Evolutionary conservation across 768 basidiomycete species (phyloP).

Genomic region (Tylopilus subfusipes): DNA sequence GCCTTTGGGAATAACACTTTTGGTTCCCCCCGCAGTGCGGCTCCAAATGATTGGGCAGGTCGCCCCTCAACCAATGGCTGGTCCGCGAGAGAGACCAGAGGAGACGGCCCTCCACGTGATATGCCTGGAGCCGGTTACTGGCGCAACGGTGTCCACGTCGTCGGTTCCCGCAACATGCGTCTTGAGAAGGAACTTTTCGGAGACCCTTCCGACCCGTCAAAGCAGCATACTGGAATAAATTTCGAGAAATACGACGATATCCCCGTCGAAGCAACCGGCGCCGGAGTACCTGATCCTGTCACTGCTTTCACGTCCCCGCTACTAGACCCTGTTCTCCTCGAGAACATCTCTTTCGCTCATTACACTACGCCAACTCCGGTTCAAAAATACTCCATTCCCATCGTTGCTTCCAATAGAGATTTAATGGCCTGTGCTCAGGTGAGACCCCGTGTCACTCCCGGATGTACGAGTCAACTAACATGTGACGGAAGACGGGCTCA

Average conservation of each 20-base stretch:
- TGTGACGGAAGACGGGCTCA: slow-evolving; percentile 80
- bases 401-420: slow-evolving; percentile 85
- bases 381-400: slow-evolving; percentile 99
- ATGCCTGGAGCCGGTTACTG: slow-evolving; percentile 59
- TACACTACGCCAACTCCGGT: slow-evolving; percentile 97
- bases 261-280: slow-evolving; percentile 97
- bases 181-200: slow-evolving; percentile 97
- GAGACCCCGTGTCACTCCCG: slow-evolving; percentile 20
- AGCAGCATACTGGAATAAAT: slow-evolving; percentile 97
- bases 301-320: slow-evolving; percentile 83
- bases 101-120: slow-evolving; percentile 46
- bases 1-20: slow-evolving; percentile 41
- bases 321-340: slow-evolving; percentile 87
- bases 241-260: slow-evolving; percentile 99
- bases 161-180: slow-evolving; percentile 80
- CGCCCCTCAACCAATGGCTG: slow-evolving; percentile 38
- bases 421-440: slow-evolving; percentile 96
- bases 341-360: slow-evolving; percentile 90
- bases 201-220: slow-evolving; percentile 76
- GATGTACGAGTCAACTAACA: slow-evolving; percentile 17
- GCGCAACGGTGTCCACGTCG: slow-evolving; percentile 85
- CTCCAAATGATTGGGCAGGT: slow-evolving; percentile 40
- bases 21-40: slow-evolving; percentile 34
- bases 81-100: slow-evolving; percentile 31
- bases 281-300: slow-evolving; percentile 95